Evolutionary conservation across 495 filamentous ascomycete genomes (phyloP), one percentile per base, ranked within the genome.

Genomic region (Letharia columbiana): DNA sequence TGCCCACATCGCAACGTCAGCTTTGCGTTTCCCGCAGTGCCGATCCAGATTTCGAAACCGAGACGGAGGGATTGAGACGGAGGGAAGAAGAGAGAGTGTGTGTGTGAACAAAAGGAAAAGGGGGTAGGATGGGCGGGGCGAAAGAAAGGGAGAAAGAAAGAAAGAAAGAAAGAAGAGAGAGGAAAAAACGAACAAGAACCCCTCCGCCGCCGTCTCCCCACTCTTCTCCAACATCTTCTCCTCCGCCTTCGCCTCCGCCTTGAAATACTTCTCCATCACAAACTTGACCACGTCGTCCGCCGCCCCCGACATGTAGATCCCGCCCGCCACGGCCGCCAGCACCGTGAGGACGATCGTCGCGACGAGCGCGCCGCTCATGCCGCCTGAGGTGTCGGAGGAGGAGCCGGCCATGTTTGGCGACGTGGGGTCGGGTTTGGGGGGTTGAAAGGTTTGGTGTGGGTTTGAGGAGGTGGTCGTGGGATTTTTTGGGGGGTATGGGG

Each of bases 231-330:
- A 50, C 31, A 62, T 35, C 17, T 61, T 60, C 56, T 65, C 58
- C 62, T 70, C 68, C 1, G 68, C 68, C 62, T 62, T 69, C 8
- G 71, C 68, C 40, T 70, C 62, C 15, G 66, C 68, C 41, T 68
- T 68, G 52, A 68, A 70, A 40, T 65, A 66, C 31, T 63, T 63
- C 57, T 68, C 60, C n/a, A 50, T 62, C 12, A 64, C 61, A 17
- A 23, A 70, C 23, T 63, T 47, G 12, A 57, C 31, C 8, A 58
- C 57, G 39, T 69, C 67, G 20, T 70, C 68, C 3, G 45, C 66
- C 3, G 61, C 59, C 23, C 60, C 60, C 20, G 66, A 65, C 42
- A 66, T 35, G 45, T 70, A 70, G 12, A 69, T 31, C 28, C 31
- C 67, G 13, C 42, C 31, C 12, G 40, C 31, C 6, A 56, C 37